Evolutionary conservation across 768 basidiomycete genomes (phyloP), one percentile per base, ranked within the genome.

Genomic region (Candolleomyces eurysporus): DNA sequence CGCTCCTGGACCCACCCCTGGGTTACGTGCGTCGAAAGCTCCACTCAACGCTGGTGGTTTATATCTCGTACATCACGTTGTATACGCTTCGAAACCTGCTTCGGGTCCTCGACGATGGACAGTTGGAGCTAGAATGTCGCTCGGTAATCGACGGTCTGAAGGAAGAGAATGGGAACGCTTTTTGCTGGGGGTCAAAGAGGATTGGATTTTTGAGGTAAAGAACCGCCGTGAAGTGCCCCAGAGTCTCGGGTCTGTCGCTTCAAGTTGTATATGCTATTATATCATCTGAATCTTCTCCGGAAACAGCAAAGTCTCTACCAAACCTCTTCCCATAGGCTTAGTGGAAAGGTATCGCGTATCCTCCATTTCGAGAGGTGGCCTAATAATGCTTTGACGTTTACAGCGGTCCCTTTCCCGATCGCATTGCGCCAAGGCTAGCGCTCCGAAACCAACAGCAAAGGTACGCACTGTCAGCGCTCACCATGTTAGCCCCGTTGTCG

Each of bases 61-160:
- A 19, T 21, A 5, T 54, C 36, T 30, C 57, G 50, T 57, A 62
- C 36, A 43, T 61, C 31, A 40, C 45, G 32, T 11, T 40, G 43
- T 61, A 67, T 49, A 66, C 65, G 26, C 21, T 66, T 16, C 50
- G 60, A 48, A 62, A 56, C 39, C 10, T 39, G 9, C 58, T 63
- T 17, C 21, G n/a, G 19, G 50, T 63, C 17, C 59, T 61, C 57
- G 61, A 61, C 56, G 45, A 53, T n/a, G 5, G 42, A 3, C 13
- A 43, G 42, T 5, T 43, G 11, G 42, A 43, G 42, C 42, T 5
- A 43, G 60, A 64, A 52, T 52, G 26, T n/a, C 48, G 13, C 32
- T 42, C 50, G 19, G 53, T 66, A 40, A 10, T 62, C 45, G 55
- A n/a, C 32, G 62, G 43, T 36, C 58, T 64, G 16, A 61, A 46